phyloP scores from a whole-genome alignment of 352 stramenopile genomes.

The Globisporangium solare region DNA sequence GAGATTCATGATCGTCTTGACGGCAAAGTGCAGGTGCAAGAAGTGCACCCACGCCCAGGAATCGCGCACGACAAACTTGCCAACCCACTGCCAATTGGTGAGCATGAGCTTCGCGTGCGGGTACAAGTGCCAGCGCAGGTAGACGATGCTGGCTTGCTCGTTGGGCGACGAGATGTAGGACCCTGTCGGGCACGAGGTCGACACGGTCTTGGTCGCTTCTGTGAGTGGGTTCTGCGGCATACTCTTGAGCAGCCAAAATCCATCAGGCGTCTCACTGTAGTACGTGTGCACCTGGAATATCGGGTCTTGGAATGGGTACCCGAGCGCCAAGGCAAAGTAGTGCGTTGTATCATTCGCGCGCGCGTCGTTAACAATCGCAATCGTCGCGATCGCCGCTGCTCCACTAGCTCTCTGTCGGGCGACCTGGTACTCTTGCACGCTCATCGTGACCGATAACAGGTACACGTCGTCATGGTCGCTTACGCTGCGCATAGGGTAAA shows the following conservation, averaged over 20 bases:
- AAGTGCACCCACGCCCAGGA: no score
- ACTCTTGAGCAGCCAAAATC: conserved; percentile 20
- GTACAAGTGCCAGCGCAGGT: conserved; percentile 16
- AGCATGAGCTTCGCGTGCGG: no score
- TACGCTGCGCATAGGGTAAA: conserved; percentile 23
- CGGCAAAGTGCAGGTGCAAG: conserved; percentile 26
- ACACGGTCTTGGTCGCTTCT: conserved; percentile 20
- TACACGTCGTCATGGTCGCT: conserved; percentile 12
- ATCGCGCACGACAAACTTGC: no score
- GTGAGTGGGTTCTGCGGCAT: conserved; percentile 14
- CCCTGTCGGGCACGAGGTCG: conserved; percentile 21
- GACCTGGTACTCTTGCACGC: conserved; percentile 28
- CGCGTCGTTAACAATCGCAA: conserved; percentile 28
- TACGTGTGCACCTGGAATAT: conserved; percentile 23
- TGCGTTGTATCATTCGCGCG: conserved; percentile 12
- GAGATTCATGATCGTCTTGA: conserved; percentile 22
- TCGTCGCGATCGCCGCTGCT: conserved; percentile 19
- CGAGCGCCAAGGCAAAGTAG: conserved; percentile 22
- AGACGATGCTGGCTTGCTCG: conserved; percentile 17
- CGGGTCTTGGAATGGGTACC: conserved; percentile 23
- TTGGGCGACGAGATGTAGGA: conserved; percentile 19
- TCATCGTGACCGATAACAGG: conserved; percentile 20
- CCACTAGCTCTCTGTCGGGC: conserved; percentile 14
- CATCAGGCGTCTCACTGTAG: conserved; percentile 14
- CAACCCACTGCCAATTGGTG: no score